A percentile compares a stretch with the other conserved stretches of the same genome.
These are phyloP conservation scores for Boletus eberwhitei DNA, from an alignment of 768 basidiomycete species.

Conservation along the genomic window DNA sequence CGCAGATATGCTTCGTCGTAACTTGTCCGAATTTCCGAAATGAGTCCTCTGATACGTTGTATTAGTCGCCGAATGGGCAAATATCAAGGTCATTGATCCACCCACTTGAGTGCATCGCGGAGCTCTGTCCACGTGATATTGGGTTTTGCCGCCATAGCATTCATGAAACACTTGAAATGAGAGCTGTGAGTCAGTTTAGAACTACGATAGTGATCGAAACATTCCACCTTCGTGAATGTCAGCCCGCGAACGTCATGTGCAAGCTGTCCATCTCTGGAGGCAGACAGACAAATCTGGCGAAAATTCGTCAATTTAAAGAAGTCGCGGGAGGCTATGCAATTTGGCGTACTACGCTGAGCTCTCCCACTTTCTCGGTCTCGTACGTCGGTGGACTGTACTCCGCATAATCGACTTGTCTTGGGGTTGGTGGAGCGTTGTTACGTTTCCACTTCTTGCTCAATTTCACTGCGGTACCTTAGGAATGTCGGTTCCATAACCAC, in stretches of 20 bases:
- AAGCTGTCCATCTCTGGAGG: constrained; percentile 22
- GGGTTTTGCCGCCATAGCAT: constrained; percentile 6
- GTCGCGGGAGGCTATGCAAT: neutral
- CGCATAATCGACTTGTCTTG: constrained; percentile 7
- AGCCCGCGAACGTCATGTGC: constrained; percentile 20
- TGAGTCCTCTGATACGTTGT: constrained; percentile 3
- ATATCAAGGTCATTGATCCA: neutral
- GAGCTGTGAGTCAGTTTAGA: neutral
- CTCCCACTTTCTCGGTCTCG: constrained; percentile 5
- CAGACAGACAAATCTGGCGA: constrained; percentile 25
- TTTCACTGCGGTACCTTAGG: constrained; percentile 3
- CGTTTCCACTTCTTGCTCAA: neutral
- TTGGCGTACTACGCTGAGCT: constrained; percentile 18
- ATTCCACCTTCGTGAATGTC: constrained; percentile 27
- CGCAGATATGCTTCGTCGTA: constrained; percentile 7
- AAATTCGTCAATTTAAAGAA: neutral
- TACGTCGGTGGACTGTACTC: constrained; percentile 4
- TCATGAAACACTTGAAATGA: constrained; percentile 18
- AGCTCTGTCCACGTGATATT: constrained; percentile 21
- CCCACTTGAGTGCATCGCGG: constrained; percentile 16
- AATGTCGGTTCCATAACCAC: neutral
- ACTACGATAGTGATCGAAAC: neutral
- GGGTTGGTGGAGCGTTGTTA: neutral
- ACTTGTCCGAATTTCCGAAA: constrained; percentile 11
- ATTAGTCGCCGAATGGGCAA: neutral